phyloP scores from a whole-genome alignment of 768 basidiomycete genomes.

The Boletellus emodensis region DNA sequence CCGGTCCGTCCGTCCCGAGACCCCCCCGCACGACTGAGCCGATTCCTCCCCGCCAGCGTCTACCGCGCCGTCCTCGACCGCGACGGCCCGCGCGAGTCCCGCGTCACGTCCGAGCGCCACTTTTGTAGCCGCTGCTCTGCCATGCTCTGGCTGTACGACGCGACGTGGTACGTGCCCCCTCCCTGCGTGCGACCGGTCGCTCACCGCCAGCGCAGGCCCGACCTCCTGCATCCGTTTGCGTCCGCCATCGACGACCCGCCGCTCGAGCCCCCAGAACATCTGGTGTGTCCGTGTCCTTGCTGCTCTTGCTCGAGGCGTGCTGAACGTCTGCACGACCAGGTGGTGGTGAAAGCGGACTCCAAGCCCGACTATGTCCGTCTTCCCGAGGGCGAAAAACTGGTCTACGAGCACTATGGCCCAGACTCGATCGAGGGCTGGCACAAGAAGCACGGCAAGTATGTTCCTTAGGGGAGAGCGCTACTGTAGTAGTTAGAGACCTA shows the following conservation, averaged over 20 bases:
- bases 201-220: conserved; percentile 47
- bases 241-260: conserved; percentile 61
- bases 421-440: conserved; percentile 59
- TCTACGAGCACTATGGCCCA: conserved; percentile 41
- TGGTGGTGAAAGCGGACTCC: conserved; percentile 43
- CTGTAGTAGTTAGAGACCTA: too few species aligned
- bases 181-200: background rate
- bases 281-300: conserved; percentile 34
- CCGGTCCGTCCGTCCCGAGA: conserved; percentile 33
- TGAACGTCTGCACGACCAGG: conserved; percentile 28
- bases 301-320: background rate
- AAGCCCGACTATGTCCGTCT: conserved; percentile 60
- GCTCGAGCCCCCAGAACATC: conserved; percentile 45
- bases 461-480: conserved; percentile 5
- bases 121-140: conserved; percentile 62
- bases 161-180: conserved; percentile 40
- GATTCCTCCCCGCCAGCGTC: conserved; percentile 35
- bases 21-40: background rate
- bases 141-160: conserved; percentile 66
- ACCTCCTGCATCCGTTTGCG: conserved; percentile 63
- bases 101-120: conserved; percentile 53
- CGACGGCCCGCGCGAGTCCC: conserved; percentile 45
- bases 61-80: conserved; percentile 63
- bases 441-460: conserved; percentile 45
- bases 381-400: conserved; percentile 53